Conservation (phyloP, 257 asterid genomes). For the Lycium barbarum region DNA sequence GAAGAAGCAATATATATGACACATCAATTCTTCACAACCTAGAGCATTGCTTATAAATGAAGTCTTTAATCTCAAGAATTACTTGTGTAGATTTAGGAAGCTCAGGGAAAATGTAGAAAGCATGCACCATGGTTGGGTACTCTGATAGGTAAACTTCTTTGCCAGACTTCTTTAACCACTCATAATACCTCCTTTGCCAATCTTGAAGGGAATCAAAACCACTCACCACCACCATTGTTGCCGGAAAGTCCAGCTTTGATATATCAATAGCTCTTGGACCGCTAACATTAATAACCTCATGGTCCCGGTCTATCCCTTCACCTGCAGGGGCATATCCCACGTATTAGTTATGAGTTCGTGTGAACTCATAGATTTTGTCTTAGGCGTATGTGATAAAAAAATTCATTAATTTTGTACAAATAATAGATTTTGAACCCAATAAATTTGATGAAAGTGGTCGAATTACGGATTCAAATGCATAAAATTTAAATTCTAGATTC, state of each 20-base stretch:
- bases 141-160: constrained; percentile 61
- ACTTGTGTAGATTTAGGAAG: constrained; percentile 61
- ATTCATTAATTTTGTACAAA: no score
- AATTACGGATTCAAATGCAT: no score
- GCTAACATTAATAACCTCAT: constrained; percentile 67
- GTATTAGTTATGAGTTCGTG: no score
- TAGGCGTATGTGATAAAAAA: no score
- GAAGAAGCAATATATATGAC: background rate
- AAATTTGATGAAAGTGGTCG: no score
- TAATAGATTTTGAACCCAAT: no score
- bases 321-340: no score
- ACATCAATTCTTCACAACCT: constrained; percentile 27
- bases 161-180: constrained; percentile 67
- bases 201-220: constrained; percentile 78
- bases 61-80: constrained; percentile 45
- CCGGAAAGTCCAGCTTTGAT: constrained; percentile 61
- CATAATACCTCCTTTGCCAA: constrained; percentile 69
- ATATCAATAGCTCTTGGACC: constrained; percentile 75
- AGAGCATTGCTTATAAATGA: constrained; percentile 52
- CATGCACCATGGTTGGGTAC: constrained; percentile 76
- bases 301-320: constrained; percentile 60
- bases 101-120: constrained; percentile 69
- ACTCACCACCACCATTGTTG: constrained; percentile 66
- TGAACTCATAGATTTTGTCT: no score
- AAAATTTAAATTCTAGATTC: no score